Conservation (phyloP, 345 rosid genomes). For the Dipteronia dyeriana region DNA sequence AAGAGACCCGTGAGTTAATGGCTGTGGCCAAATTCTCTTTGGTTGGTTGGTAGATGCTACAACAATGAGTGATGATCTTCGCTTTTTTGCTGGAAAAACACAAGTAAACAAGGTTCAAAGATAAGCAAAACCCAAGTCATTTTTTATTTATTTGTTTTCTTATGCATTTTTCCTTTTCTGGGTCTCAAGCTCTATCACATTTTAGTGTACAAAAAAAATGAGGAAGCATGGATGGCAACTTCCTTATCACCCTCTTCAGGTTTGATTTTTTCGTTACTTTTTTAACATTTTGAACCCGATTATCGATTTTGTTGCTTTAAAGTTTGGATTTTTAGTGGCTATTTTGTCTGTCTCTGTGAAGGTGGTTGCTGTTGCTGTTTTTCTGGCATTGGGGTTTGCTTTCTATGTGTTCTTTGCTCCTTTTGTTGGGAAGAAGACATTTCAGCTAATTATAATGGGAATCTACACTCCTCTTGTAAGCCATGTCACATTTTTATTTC, state of each 20-base stretch:
- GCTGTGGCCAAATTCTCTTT: slow-evolving; percentile 12
- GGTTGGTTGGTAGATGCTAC: slow-evolving; percentile 31
- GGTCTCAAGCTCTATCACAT: slow-evolving; percentile 32
- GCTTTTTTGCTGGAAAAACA: slow-evolving; percentile 34
- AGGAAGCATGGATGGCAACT: slow-evolving; percentile 99
- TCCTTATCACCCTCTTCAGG: slow-evolving; percentile 99
- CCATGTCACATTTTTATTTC: not conserved
- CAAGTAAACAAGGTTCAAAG: not conserved
- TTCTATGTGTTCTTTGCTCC: slow-evolving; percentile 99
- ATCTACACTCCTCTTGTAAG: slow-evolving; percentile 97
- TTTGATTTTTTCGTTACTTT: slow-evolving; percentile 21
- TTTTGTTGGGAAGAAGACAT: slow-evolving; percentile 80
- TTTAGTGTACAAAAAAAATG: slow-evolving; percentile 52
- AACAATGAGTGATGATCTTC: slow-evolving; percentile 28
- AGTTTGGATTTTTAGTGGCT: slow-evolving; percentile 29
- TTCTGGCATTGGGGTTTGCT: slow-evolving; percentile 95
- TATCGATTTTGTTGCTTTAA: not conserved
- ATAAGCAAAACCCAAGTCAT: slow-evolving; percentile 11
- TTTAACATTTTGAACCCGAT: not conserved
- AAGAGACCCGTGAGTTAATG: slow-evolving; percentile 41
- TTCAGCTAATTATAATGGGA: slow-evolving; percentile 79
- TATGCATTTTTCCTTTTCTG: slow-evolving; percentile 27
- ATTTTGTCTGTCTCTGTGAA: slow-evolving; percentile 34
- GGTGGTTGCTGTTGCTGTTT: slow-evolving; percentile 99
- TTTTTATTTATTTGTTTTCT: slow-evolving; percentile 19